Base-by-base conservation (phyloP, 2,329 filamentous ascomycete genomes). In the Scytalidium sp. region DNA sequence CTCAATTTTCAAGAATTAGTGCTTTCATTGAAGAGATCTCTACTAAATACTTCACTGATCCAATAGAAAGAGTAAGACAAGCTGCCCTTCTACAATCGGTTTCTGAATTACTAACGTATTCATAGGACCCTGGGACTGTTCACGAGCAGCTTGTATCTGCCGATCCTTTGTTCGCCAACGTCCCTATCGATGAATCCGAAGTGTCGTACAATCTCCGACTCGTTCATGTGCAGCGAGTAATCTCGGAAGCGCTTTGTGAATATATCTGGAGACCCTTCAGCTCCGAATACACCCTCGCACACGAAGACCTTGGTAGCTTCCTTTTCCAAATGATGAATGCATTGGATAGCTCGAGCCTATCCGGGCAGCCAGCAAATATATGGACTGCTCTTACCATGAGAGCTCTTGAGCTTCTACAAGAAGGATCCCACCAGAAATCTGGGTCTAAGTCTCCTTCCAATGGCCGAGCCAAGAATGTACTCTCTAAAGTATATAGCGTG, bases 361-460 rank as follows among this genome's bases (percentile, higher is more conserved):
- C 44, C 11, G 47, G 51, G 40, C 51, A 50, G 19, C 47, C 22
- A 43, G 51, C 44, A n/a, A 48, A 47, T 41, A 51, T 56, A 23
- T 54, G 47, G 51, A 56, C 36, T 43, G 51, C 49, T 50, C 54
- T 56, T 15, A 56, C 49, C 2, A 52, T 56, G 45, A 51, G 51
- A 50, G 49, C 46, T 40, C 50, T 52, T 45, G 21, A 11, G 4
- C 20, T 27, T 49, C 13, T 36, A 11, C 13, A 19, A 13, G 29
- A 36, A 17, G 42, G 19, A 15, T 21, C 32, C n/a, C 32, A 41
- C 9, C 25, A 25, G 29, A 41, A 49, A 29, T 19, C 41, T 25
- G 15, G 11, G 11, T 19, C 22, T 25, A 15, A 22, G 23, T 17
- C 46, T 41, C 7, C 19, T 43, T 27, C 23, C 22, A 41, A 41